These are phyloP conservation scores for Gymnopilus dilepis DNA, from an alignment of 768 basidiomycete genomes.

Conservation along the genomic window DNA sequence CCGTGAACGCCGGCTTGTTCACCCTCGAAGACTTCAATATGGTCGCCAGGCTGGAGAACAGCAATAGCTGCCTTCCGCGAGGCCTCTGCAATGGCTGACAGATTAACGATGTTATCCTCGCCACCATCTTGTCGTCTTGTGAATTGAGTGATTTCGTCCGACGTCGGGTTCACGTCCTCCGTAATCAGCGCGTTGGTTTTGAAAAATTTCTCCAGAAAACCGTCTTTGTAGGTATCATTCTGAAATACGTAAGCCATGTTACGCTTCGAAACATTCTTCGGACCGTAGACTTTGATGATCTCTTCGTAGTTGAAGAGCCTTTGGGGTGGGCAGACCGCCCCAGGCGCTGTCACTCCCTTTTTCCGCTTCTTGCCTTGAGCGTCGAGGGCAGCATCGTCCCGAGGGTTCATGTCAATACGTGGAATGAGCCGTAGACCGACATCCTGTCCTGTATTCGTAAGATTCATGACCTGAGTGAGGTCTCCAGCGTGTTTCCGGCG, in stretches of 20 bases:
- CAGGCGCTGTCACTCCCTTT: slow-evolving; percentile 55
- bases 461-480: slow-evolving; percentile 92
- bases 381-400: slow-evolving; percentile 69
- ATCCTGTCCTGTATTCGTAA: slow-evolving; percentile 92
- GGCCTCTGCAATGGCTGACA: slow-evolving; percentile 91
- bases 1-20: slow-evolving; percentile 95
- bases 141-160: slow-evolving; percentile 96
- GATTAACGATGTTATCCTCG: slow-evolving; percentile 76
- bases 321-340: slow-evolving; percentile 84
- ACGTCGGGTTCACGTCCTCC: slow-evolving; percentile 92
- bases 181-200: slow-evolving; percentile 75
- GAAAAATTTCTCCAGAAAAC: slow-evolving; percentile 97
- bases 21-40: slow-evolving; percentile 96
- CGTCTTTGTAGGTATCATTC: slow-evolving; percentile 92
- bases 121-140: slow-evolving; percentile 74
- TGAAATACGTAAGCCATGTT: slow-evolving; percentile 85
- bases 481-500: slow-evolving; percentile 95
- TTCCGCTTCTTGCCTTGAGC: slow-evolving; percentile 75
- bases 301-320: slow-evolving; percentile 95
- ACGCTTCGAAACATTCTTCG: slow-evolving; percentile 75
- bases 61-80: slow-evolving; percentile 90
- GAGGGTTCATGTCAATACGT: slow-evolving; percentile 95
- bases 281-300: slow-evolving; percentile 83
- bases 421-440: slow-evolving; percentile 94
- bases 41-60: slow-evolving; percentile 96